Evolutionary conservation across 2,329 filamentous ascomycete species (phyloP).

Genomic region (Aspergillus ochraceus): DNA sequence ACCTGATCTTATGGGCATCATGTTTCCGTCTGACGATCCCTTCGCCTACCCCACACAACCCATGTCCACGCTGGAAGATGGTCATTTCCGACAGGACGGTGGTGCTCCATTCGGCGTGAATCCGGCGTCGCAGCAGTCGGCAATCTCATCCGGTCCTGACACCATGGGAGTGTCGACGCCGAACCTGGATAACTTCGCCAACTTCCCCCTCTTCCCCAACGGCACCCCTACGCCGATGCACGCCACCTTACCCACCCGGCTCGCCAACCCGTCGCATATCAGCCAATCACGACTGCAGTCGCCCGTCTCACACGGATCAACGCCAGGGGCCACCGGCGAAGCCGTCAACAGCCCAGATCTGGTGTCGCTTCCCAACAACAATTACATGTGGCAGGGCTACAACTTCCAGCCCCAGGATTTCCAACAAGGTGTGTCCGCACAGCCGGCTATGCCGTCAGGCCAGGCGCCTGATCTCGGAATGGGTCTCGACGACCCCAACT

Average conservation of each 20-base stretch:
- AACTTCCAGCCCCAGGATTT: slow-evolving; percentile 31
- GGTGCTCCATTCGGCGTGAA: slow-evolving; percentile 26
- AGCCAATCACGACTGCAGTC: slow-evolving; percentile 32
- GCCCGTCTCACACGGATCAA: slow-evolving; percentile 34
- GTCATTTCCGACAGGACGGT: slow-evolving; percentile 38
- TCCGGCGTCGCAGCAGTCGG: slow-evolving; percentile 12
- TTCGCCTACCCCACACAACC: slow-evolving; percentile 53
- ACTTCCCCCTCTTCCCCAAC: slow-evolving; percentile 26
- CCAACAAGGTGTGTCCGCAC: slow-evolving; percentile 16
- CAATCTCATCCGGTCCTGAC: slow-evolving; percentile 19
- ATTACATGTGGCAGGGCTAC: slow-evolving; percentile 43
- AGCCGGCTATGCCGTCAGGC: slow-evolving; percentile 21
- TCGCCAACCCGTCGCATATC: slow-evolving; percentile 20
- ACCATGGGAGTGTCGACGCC: slow-evolving; percentile 22
- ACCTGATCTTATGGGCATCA: slow-evolving; percentile 51
- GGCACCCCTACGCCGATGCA: slow-evolving; percentile 22
- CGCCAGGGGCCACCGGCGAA: slow-evolving; percentile 26
- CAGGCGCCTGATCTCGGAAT: slow-evolving; percentile 28
- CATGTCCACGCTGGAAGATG: slow-evolving; percentile 47
- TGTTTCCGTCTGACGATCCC: slow-evolving; percentile 52
- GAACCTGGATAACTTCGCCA: slow-evolving; percentile 28
- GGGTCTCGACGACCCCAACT: slow-evolving; percentile 26
- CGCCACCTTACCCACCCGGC: slow-evolving; percentile 29
- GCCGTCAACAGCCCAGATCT: slow-evolving; percentile 41
- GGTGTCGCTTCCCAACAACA: slow-evolving; percentile 43